A percentile compares a stretch with the other conserved stretches of the same genome.
Evolutionary conservation across 169 alveolate species (phyloP).

Genomic region (Cryptosporidium meleagridis): DNA sequence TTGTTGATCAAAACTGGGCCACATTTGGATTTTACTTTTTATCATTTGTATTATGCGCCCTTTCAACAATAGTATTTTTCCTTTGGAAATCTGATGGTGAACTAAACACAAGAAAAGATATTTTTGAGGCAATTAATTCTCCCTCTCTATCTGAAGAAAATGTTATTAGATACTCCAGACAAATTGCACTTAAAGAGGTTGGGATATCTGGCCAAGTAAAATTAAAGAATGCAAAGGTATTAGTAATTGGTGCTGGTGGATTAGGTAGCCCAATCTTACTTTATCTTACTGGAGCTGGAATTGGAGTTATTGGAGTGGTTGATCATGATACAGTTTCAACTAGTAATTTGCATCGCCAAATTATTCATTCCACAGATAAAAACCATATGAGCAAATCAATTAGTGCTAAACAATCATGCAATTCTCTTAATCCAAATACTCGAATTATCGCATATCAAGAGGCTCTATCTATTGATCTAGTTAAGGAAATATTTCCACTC

Average conservation of each 20-base stretch:
- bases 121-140: constrained; percentile 15
- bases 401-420: constrained; percentile 82
- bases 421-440: constrained; percentile 83
- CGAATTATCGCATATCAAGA: constrained; percentile 80
- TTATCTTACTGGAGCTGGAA: constrained; percentile 97
- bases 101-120: neutral
- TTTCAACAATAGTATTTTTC: constrained; percentile 4
- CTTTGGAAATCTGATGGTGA: constrained; percentile 46
- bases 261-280: constrained; percentile 95
- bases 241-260: constrained; percentile 98
- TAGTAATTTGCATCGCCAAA: constrained; percentile 88
- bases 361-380: constrained; percentile 83
- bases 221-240: constrained; percentile 87
- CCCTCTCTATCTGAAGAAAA: constrained; percentile 79
- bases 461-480: constrained; percentile 82
- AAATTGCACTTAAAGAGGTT: constrained; percentile 85
- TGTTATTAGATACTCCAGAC: constrained; percentile 86
- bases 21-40: constrained; percentile 38
- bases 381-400: constrained; percentile 84
- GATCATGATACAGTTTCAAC: constrained; percentile 89
- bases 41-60: constrained; percentile 10
- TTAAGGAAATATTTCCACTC: constrained; percentile 80
- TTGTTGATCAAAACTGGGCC: constrained; percentile 20
- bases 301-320: constrained; percentile 91
- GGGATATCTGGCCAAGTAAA: constrained; percentile 85